These are phyloP conservation scores for Iodosphaeria phyllophila DNA, from an alignment of 2,329 filamentous ascomycete genomes.

Conservation along the genomic window DNA sequence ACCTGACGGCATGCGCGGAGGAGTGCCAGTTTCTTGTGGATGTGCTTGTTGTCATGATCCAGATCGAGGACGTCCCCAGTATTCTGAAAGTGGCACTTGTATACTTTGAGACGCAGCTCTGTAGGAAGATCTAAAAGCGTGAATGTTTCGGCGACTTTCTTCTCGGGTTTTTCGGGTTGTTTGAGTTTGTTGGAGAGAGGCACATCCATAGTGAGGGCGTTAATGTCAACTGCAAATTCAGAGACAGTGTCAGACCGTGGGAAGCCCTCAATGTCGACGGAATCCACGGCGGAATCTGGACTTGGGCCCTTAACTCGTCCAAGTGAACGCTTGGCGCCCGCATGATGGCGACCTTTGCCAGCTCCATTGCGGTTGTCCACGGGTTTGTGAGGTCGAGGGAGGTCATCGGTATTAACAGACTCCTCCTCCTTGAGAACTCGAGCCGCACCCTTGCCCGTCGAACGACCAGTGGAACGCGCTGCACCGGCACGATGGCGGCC, in stretches of 20 bases:
- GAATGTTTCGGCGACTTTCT: slow-evolving; percentile 26
- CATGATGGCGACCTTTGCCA: neutral
- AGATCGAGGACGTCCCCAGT: slow-evolving; percentile 41
- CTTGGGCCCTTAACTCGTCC: slow-evolving; percentile 7
- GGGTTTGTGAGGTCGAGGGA: neutral
- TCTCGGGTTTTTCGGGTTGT: slow-evolving; percentile 12
- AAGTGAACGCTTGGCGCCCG: neutral
- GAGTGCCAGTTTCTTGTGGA: slow-evolving; percentile 39
- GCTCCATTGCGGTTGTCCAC: neutral
- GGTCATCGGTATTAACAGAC: slow-evolving; percentile 1
- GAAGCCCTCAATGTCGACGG: slow-evolving; percentile 18
- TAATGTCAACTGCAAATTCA: slow-evolving; percentile 20
- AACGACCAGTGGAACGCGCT: too few relatives aligned
- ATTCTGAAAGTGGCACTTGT: slow-evolving; percentile 40
- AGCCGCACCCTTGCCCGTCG: too few relatives aligned
- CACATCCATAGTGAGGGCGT: slow-evolving; percentile 23
- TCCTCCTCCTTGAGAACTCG: too few relatives aligned
- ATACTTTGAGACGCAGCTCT: slow-evolving; percentile 53
- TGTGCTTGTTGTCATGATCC: slow-evolving; percentile 42
- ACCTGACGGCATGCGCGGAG: slow-evolving; percentile 42
- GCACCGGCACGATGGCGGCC: too few relatives aligned
- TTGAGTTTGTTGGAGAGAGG: slow-evolving; percentile 6
- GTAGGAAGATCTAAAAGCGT: slow-evolving; percentile 48
- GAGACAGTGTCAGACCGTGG: slow-evolving; percentile 19
- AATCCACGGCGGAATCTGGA: slow-evolving; percentile 17